Conservation (phyloP, 768 basidiomycete species). For the Psilocybe cubensis region DNA sequence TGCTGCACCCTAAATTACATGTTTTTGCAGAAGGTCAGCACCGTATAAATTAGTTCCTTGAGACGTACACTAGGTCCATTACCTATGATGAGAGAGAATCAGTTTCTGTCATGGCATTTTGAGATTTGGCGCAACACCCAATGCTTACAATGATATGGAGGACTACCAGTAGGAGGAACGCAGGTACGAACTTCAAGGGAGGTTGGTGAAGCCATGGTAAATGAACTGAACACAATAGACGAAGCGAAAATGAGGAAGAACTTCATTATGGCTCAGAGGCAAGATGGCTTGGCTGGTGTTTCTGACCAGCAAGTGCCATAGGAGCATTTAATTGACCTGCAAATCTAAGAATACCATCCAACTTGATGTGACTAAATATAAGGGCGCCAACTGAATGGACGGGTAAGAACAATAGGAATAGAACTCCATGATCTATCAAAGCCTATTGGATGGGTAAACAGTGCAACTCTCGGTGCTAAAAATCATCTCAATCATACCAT, state of each 20-base stretch:
- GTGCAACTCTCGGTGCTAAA: too few relatives aligned
- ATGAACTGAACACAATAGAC: not conserved
- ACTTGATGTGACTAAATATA: too few relatives aligned
- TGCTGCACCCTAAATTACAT: not conserved
- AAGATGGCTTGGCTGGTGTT: not conserved
- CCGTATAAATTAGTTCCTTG: not conserved
- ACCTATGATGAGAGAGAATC: not conserved
- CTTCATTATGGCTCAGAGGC: not conserved
- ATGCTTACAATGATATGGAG: not conserved
- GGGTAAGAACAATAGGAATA: too few relatives aligned
- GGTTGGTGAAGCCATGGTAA: not conserved
- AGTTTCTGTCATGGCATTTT: not conserved
- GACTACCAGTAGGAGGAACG: too few relatives aligned
- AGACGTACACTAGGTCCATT: constrained; percentile 8
- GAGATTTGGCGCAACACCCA: not conserved
- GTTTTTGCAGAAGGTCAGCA: not conserved
- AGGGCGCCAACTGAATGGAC: too few relatives aligned
- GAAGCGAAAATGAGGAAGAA: not conserved
- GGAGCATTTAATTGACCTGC: not conserved
- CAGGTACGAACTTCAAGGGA: not conserved
- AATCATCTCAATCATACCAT: too few relatives aligned
- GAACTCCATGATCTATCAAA: too few relatives aligned
- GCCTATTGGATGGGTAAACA: too few relatives aligned
- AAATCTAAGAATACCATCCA: not conserved
- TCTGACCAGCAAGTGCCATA: not conserved